phyloP scores from a whole-genome alignment of 306 rosid species.

The Morella rubra region DNA sequence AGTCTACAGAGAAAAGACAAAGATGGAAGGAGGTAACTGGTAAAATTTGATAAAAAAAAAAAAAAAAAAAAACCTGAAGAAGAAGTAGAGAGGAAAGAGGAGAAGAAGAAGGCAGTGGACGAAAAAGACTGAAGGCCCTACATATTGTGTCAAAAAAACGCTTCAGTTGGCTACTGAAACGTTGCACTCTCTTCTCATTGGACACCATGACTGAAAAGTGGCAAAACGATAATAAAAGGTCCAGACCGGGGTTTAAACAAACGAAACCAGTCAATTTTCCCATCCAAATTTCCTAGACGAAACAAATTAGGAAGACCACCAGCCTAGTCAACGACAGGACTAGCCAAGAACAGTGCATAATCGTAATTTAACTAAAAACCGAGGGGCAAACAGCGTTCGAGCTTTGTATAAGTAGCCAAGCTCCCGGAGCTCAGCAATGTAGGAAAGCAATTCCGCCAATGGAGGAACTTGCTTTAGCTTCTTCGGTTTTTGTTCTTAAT shows the following conservation, averaged over 20 bases:
- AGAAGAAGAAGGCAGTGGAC: background rate
- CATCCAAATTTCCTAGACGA: background rate
- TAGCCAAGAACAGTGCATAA: background rate
- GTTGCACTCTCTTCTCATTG: conserved; percentile 24
- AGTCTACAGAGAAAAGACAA: too few relatives aligned
- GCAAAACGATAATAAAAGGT: background rate
- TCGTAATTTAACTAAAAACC: conserved; percentile 25
- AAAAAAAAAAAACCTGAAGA: too few relatives aligned
- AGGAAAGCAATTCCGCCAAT: conserved; percentile 28
- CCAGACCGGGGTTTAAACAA: background rate
- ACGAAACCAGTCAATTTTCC: background rate
- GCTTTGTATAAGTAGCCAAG: conserved; percentile 32
- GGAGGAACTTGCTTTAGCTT: conserved; percentile 32
- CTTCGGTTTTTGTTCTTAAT: background rate
- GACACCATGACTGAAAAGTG: background rate
- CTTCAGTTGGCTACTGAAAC: conserved; percentile 28
- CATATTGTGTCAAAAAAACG: background rate
- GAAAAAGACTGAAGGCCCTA: background rate
- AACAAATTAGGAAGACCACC: too few relatives aligned
- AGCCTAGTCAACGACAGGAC: too few relatives aligned
- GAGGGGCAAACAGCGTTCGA: conserved; percentile 19
- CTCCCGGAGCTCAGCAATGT: conserved; percentile 3
- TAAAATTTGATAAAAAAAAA: too few relatives aligned
- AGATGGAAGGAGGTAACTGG: too few relatives aligned
- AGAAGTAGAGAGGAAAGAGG: background rate